Evolutionary conservation across 1,284 basidiomycete species (phyloP).

Genomic region (Caloboletus inedulis): DNA sequence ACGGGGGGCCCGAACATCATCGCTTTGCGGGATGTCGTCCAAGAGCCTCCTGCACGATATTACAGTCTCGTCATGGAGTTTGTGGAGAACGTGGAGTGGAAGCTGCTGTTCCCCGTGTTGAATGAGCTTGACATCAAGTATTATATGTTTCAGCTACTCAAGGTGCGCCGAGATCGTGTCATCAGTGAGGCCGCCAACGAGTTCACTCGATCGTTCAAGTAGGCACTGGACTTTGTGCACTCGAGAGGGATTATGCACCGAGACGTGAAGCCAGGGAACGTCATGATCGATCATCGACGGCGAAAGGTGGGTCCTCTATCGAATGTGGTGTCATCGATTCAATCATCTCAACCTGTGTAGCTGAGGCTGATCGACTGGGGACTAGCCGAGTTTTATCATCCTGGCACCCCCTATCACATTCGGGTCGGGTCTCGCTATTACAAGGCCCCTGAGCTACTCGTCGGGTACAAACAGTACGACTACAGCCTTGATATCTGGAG

Average conservation of each 20-base stretch:
- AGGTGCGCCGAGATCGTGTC: slow-evolving; percentile 41
- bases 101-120: slow-evolving; percentile 70
- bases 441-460: slow-evolving; percentile 85
- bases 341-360: slow-evolving; percentile 35
- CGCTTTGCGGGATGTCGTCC: slow-evolving; percentile 78
- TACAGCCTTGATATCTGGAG: slow-evolving; percentile 88
- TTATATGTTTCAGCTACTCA: slow-evolving; percentile 83
- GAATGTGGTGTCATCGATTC: neutral
- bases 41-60: slow-evolving; percentile 71
- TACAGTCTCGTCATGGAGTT: slow-evolving; percentile 86
- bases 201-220: neutral
- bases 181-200: neutral
- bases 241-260: slow-evolving; percentile 89
- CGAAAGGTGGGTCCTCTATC: slow-evolving; percentile 52
- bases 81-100: slow-evolving; percentile 85
- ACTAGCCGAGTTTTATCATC: slow-evolving; percentile 89
- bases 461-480: slow-evolving; percentile 85
- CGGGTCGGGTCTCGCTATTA: slow-evolving; percentile 89
- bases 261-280: slow-evolving; percentile 89
- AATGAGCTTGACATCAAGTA: slow-evolving; percentile 81
- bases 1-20: slow-evolving; percentile 86
- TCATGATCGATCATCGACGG: slow-evolving; percentile 85
- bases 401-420: slow-evolving; percentile 83
- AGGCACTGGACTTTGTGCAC: slow-evolving; percentile 88
- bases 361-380: slow-evolving; percentile 90